Conservation (phyloP, 2,329 filamentous ascomycete species). For the Paraconiothyrium brasiliense region DNA sequence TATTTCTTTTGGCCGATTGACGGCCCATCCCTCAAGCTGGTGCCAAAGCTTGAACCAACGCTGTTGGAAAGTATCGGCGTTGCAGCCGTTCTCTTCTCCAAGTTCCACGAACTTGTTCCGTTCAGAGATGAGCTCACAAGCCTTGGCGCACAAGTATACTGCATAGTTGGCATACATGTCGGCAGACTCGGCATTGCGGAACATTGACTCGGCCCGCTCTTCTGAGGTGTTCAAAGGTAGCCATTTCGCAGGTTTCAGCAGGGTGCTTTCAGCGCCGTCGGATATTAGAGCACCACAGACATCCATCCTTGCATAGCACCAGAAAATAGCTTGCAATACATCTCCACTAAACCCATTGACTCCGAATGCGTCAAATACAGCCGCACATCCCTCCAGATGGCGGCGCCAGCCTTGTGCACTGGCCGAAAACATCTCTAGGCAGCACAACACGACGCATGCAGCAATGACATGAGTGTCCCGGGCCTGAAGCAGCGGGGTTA, state of each 20-base stretch:
- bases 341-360: conserved; percentile 63
- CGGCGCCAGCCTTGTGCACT: conserved; percentile 58
- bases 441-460: conserved; percentile 63
- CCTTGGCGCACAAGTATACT: conserved; percentile 59
- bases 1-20: conserved; percentile 58
- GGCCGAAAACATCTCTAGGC: conserved; percentile 60
- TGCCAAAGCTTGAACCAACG: conserved; percentile 62
- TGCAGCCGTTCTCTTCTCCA: conserved; percentile 57
- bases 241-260: conserved; percentile 61
- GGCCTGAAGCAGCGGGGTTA: conserved; percentile 59
- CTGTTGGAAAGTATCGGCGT: conserved; percentile 51
- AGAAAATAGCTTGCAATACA: conserved; percentile 62
- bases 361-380: conserved; percentile 60
- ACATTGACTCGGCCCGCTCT: conserved; percentile 40
- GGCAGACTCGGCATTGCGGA: conserved; percentile 49
- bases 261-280: conserved; percentile 57
- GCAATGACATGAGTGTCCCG: conserved; percentile 62
- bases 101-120: conserved; percentile 61
- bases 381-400: conserved; percentile 63
- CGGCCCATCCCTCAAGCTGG: conserved; percentile 60
- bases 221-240: conserved; percentile 43
- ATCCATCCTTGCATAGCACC: conserved; percentile 66
- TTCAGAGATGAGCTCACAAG: conserved; percentile 60
- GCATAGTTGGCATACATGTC: conserved; percentile 63
- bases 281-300: conserved; percentile 64